phyloP scores from a whole-genome alignment of 2,329 filamentous ascomycete genomes.

The Apiospora phragmitis region DNA sequence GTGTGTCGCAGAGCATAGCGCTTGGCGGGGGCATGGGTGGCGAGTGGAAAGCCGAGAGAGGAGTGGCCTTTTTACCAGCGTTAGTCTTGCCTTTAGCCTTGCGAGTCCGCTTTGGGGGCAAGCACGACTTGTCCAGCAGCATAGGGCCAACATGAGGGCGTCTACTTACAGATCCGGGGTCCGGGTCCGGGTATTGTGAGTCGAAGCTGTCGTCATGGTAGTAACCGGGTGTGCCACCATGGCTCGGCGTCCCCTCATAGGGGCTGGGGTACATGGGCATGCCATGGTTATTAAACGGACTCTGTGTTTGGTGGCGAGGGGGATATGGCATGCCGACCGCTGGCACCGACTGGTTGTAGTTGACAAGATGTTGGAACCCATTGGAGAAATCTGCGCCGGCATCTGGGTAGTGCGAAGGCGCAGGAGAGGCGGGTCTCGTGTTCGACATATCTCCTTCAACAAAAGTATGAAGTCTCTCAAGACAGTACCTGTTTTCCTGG shows the following conservation, averaged over 20 bases:
- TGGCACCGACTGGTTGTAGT: background rate
- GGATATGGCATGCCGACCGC: background rate
- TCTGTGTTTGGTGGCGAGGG: constrained; percentile 1
- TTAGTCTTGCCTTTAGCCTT: background rate
- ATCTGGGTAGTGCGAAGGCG: constrained; percentile 8
- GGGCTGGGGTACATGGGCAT: background rate
- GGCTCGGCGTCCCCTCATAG: constrained; percentile 1
- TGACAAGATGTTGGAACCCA: constrained; percentile 8
- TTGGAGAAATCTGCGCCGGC: background rate
- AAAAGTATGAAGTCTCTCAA: background rate
- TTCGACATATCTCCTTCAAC: background rate
- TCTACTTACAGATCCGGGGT: background rate
- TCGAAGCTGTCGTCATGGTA: background rate
- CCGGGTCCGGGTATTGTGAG: background rate
- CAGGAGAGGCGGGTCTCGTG: background rate
- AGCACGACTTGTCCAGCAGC: no score
- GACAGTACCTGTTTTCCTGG: background rate
- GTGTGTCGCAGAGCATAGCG: constrained; percentile 29
- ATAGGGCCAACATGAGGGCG: background rate
- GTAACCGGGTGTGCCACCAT: background rate
- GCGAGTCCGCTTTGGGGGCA: no score
- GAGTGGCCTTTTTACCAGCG: background rate
- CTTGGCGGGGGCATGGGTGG: constrained; percentile 37
- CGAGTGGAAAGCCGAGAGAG: background rate
- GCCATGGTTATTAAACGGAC: background rate